These are phyloP conservation scores for Diaporthe ilicicola DNA, from an alignment of 2,329 filamentous ascomycete species.

Conservation along the genomic window DNA sequence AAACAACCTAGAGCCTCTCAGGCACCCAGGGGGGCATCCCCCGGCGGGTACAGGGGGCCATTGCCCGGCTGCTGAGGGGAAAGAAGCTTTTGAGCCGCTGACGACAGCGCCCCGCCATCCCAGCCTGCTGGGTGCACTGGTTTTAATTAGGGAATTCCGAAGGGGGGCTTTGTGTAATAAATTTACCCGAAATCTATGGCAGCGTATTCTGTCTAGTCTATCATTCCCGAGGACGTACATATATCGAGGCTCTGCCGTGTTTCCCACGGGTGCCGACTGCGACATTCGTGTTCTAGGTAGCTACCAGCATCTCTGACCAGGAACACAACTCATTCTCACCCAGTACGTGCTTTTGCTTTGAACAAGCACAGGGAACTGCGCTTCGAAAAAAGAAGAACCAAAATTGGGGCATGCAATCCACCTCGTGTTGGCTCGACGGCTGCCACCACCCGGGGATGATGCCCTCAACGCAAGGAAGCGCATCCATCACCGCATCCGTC, in stretches of 20 bases:
- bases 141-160: no score
- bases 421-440: neutral
- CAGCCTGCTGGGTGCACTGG: conserved; percentile 2
- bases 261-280: no score
- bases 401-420: neutral
- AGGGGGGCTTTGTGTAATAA: neutral
- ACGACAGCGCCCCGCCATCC: neutral
- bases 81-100: conserved; percentile 25
- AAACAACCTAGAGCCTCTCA: neutral
- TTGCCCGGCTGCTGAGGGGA: neutral
- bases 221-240: neutral
- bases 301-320: no score
- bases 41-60: neutral
- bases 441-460: neutral
- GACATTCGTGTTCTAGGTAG: neutral
- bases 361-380: neutral
- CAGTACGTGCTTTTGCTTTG: neutral
- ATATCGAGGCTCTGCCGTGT: neutral
- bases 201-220: neutral
- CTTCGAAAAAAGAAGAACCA: neutral
- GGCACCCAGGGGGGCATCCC: neutral
- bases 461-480: neutral
- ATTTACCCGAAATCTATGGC: neutral
- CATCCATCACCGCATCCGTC: conserved; percentile 1
- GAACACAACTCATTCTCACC: neutral